These are phyloP conservation scores for Geosmithia flava DNA, from an alignment of 2,329 filamentous ascomycete genomes.

Conservation along the genomic window DNA sequence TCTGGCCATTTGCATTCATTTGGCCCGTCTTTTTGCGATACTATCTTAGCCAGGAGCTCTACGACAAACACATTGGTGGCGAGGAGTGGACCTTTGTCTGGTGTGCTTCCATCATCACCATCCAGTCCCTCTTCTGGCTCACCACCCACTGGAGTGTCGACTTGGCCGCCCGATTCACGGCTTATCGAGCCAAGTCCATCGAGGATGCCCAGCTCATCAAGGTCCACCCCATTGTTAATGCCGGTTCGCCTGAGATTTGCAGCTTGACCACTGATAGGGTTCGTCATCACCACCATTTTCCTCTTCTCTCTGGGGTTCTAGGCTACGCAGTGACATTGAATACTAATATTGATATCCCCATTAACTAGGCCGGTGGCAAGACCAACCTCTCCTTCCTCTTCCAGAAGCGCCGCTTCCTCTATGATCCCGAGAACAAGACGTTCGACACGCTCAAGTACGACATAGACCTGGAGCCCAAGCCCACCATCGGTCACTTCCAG, in stretches of 20 bases:
- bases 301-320: neutral
- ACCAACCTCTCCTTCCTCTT: constrained; percentile 81
- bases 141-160: constrained; percentile 97
- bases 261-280: constrained; percentile 63
- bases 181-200: constrained; percentile 56
- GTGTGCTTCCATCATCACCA: constrained; percentile 74
- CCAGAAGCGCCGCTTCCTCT: constrained; percentile 94
- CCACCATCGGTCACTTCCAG: constrained; percentile 67
- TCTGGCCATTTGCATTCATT: constrained; percentile 84
- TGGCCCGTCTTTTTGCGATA: constrained; percentile 89
- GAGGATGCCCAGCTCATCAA: constrained; percentile 78
- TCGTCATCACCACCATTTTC: constrained; percentile 4
- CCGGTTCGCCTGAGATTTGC: constrained; percentile 82
- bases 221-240: constrained; percentile 80
- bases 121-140: constrained; percentile 84
- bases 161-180: constrained; percentile 69
- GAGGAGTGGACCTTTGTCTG: constrained; percentile 98
- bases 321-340: no score
- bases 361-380: constrained; percentile 52
- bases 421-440: constrained; percentile 54
- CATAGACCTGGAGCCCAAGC: constrained; percentile 78
- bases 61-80: constrained; percentile 84
- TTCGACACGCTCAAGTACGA: constrained; percentile 76
- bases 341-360: neutral
- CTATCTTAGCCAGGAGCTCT: constrained; percentile 72